phyloP scores from a whole-genome alignment of 139 green algal species.

The Asterochloris sp. region DNA sequence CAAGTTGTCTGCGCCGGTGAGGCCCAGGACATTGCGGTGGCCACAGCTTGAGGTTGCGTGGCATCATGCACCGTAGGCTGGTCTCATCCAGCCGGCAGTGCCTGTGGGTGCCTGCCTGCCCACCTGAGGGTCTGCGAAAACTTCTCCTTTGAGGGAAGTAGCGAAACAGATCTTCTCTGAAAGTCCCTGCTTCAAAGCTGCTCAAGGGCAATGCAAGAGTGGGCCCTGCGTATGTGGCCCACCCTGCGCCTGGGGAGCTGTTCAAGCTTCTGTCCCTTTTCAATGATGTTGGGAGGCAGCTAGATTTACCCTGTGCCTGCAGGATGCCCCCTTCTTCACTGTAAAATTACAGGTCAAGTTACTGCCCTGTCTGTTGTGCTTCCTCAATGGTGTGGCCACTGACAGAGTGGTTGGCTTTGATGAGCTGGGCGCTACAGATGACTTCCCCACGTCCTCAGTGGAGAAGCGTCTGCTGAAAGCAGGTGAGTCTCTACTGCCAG shows the following conservation, averaged over 20 bases:
- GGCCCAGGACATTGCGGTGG: background rate
- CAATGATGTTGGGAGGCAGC: too few species aligned
- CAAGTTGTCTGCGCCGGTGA: constrained; percentile 80
- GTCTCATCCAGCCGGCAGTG: too few species aligned
- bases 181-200: too few species aligned
- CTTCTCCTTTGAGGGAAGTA: too few species aligned
- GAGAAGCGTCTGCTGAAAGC: constrained; percentile 5
- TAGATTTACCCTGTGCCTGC: constrained; percentile 2
- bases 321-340: constrained; percentile 92
- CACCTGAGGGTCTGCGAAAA: too few species aligned
- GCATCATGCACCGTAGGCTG: too few species aligned
- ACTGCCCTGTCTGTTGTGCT: constrained; percentile 84
- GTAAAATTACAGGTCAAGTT: constrained; percentile 89
- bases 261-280: background rate
- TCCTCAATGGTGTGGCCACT: constrained; percentile 71
- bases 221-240: too few species aligned
- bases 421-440: constrained; percentile 72
- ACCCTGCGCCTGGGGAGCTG: background rate
- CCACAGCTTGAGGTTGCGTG: background rate
- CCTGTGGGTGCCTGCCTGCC: too few species aligned
- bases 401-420: constrained; percentile 89
- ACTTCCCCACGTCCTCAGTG: constrained; percentile 26
- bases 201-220: too few species aligned
- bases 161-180: too few species aligned
- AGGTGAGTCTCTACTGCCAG: background rate